Evolutionary conservation across 257 asterid genomes (phyloP), one percentile per base, ranked within the genome.

Genomic region (Eustoma russellianum): DNA sequence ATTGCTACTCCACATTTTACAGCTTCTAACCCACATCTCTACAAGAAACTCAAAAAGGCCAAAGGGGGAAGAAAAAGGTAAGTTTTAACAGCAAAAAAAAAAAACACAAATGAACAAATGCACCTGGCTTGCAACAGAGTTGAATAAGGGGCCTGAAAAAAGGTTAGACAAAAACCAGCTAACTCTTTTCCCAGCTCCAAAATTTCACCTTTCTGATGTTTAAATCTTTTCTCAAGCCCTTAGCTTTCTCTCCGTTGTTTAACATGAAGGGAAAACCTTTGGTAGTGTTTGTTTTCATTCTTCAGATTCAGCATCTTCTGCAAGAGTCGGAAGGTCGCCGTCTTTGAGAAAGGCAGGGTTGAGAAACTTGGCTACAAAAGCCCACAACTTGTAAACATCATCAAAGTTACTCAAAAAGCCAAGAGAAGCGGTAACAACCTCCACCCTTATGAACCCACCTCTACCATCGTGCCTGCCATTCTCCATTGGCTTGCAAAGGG

Each of bases 341-440:
- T 83, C 94, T 68, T 76, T 85, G 65, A 77, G 83, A 53, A 88
- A 88, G 5, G 70, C 65, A 0, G 97, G 97, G 48, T 88, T 85
- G 28, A 92, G 90, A 79, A 92, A 92, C 54, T 77, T 88, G 1
- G 95, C 97, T 64, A 88, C 94, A 41, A 92, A 92, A 11, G 88
- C 94, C 99, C 97, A 92, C 79, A 92, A 69, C 67, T 88, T 88
- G 30, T 83, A 92, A n/a, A 88, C 99, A 62, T 92, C 99, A 17
- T 81, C 95, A 46, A 92, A 92, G 70, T 92, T 83, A 11, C 88
- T 77, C 71, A 92, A 62, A 57, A 92, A 92, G 38, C 95, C 83
- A 47, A 92, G 94, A 12, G 97, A 92, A 56, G 99, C 99, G 49
- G 99, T 92, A 50, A 92, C 94, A 44, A 92, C 99, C 65, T 92